These are phyloP conservation scores for Phanerochaete carnosa DNA, from an alignment of 768 basidiomycete genomes.

Conservation along the genomic window DNA sequence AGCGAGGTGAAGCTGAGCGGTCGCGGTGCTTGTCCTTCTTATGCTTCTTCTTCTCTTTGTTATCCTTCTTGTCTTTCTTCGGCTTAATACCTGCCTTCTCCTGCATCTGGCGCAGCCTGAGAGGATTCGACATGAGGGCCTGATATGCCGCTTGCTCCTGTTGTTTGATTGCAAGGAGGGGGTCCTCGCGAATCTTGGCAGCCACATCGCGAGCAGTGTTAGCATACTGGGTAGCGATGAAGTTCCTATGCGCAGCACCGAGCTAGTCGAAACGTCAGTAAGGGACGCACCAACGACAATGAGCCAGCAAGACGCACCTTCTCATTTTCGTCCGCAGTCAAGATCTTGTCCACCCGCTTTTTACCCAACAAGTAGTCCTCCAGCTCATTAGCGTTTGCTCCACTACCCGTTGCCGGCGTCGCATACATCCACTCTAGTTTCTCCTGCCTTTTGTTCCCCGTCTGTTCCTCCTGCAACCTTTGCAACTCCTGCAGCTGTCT, in stretches of 20 bases:
- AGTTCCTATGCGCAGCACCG: constrained; percentile 86
- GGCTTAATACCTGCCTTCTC: constrained; percentile 78
- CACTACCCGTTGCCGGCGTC: constrained; percentile 91
- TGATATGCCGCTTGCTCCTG: constrained; percentile 95
- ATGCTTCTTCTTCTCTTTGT: constrained; percentile 56
- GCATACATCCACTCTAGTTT: constrained; percentile 99
- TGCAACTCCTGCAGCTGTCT: constrained; percentile 95
- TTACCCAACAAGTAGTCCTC: constrained; percentile 97
- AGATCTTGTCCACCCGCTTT: constrained; percentile 94
- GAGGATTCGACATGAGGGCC: constrained; percentile 80
- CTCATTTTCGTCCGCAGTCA: constrained; percentile 89
- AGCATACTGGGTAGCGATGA: constrained; percentile 93
- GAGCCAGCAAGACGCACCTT: constrained; percentile 46
- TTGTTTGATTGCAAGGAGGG: constrained; percentile 94
- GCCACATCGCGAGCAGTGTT: constrained; percentile 86
- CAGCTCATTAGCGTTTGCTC: constrained; percentile 83
- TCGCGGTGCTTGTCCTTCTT: constrained; percentile 29
- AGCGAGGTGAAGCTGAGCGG: constrained; percentile 22
- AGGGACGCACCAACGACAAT: constrained; percentile 2
- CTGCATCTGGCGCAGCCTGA: constrained; percentile 78
- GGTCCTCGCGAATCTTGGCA: constrained; percentile 95
- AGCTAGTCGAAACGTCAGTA: constrained; percentile 43
- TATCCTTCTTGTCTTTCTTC: constrained; percentile 70
- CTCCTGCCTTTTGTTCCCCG: constrained; percentile 91
- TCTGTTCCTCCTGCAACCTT: constrained; percentile 90